Evolutionary conservation across 1,139 yeast genomes (phyloP), one percentile per base, ranked within the genome.

Genomic region (Lodderomyces margitis): DNA sequence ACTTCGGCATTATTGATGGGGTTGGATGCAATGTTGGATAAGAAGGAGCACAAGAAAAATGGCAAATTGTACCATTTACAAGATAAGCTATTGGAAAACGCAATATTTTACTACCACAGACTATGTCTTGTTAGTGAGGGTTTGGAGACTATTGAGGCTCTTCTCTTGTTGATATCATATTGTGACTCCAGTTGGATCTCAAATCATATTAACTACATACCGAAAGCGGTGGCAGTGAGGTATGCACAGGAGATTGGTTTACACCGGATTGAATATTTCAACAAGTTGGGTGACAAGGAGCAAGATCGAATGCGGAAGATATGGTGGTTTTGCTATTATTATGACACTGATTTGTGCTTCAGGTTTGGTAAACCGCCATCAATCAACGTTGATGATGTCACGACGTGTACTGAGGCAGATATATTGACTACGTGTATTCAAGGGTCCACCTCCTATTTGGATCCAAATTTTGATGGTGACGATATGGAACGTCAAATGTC

Each of bases 211-310:
- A 68, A 73, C 28, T 74, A 70, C 50, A 62, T 71, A 27, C 52
- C 82, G 9, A 56, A 71, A 0, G 62, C 82, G 0, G 69, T 76
- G 7, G 83, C 83, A 1, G 70, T 79, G 2, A 64, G 87, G 42
- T 74, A 69, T 49, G 86, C 87, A 0, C 81, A 75, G 48, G 83
- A 79, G 38, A 59, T 83, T 43, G 94, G 94, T 0, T 61, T 86
- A 19, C 86, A 85, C 53, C 61, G 87, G 25, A 62, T 61, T 12
- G 87, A 83, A 48, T 59, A 75, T 2, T 70, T 71, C 39, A 51
- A 53, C 6, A 68, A 70, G 0, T 50, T 78, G 19, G 43, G 69
- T 0, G 49, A 50, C 0, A 62, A 56, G 3, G 83, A 78, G 35
- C 65, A 64, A 5, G 49, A 55, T 4, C 57, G 61, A 9, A 61